Base-by-base conservation (phyloP, 306 rosid genomes). In the Quillaja saponaria region DNA sequence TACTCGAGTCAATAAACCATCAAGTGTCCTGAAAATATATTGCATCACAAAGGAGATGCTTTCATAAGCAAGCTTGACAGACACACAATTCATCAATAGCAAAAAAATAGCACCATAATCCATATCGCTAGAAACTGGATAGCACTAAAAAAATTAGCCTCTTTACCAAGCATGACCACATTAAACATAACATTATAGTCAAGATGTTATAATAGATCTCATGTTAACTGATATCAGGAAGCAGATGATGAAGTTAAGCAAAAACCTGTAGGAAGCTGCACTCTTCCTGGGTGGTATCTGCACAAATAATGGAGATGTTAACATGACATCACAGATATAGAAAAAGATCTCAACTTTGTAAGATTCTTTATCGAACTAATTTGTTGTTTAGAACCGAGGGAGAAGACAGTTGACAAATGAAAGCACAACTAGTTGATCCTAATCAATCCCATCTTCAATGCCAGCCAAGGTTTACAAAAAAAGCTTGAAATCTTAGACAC, bases 201-300 rank as follows among this genome's bases (percentile, higher is more conserved):
- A 58, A 51, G 39, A 49, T 61, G 31, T 16, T 55, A 19, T 38
- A 46, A 66, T 46, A 56, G 50, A 75, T 51, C 67, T 54, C 15
- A 69, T 40, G 14, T 37, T n/a, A 64, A 35, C 54, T 45, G 52
- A 54, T 65, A 70, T 66, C 77, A 70, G 28, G 21, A 58, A 37
- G 31, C 55, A 37, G 8, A 64, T 42, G 47, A 63, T 73, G 53
- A 54, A 73, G 48, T 61, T 71, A 39, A 69, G 55, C 63, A 39
- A 64, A 83, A 79, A 92, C 99, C 96, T 92, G 83, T 86, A 92
- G 44, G 99, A 89, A 76, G 99, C 95, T 63, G 95, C 95, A 74
- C 75, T 89, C 85, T 68, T 86, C 80, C 99, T 84, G 6, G 99
- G 99, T 13, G 95, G 99, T 76, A 92, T 89, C 99, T 92, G 91